These are phyloP conservation scores for Stachybotrys echinatus DNA, from an alignment of 2,329 filamentous ascomycete species.

Conservation along the genomic window DNA sequence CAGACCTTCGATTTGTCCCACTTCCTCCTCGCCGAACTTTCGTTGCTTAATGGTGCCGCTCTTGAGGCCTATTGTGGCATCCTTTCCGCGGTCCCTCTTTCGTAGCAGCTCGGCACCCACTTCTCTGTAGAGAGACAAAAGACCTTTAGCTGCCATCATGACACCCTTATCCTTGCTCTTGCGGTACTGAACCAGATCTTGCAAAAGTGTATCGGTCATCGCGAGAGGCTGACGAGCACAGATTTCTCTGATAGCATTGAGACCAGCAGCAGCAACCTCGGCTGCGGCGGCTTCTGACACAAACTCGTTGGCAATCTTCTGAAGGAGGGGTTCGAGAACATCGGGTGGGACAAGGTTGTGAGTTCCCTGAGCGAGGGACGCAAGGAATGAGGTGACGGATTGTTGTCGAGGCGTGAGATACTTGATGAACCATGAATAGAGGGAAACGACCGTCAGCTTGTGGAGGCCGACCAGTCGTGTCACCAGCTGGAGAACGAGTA, in stretches of 20 bases:
- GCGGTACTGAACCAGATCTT: slow-evolving; percentile 91
- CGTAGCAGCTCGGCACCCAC: slow-evolving; percentile 84
- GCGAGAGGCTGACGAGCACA: slow-evolving; percentile 90
- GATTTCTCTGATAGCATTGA: slow-evolving; percentile 93
- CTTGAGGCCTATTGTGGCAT: slow-evolving; percentile 77
- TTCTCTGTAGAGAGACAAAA: slow-evolving; percentile 86
- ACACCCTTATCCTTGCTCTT: slow-evolving; percentile 98
- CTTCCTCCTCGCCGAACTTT: slow-evolving; percentile 76
- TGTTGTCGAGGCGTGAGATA: slow-evolving; percentile 83
- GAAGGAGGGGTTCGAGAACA: slow-evolving; percentile 80
- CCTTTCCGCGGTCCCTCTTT: slow-evolving; percentile 87
- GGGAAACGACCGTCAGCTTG: slow-evolving; percentile 79
- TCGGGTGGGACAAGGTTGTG: slow-evolving; percentile 91
- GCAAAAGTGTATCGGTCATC: slow-evolving; percentile 91
- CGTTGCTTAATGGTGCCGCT: slow-evolving; percentile 69
- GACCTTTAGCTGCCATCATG: slow-evolving; percentile 96
- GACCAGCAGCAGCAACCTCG: slow-evolving; percentile 84
- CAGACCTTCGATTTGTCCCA: slow-evolving; percentile 82
- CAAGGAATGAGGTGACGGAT: slow-evolving; percentile 87
- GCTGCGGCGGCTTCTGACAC: slow-evolving; percentile 89
- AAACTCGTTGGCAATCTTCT: slow-evolving; percentile 98
- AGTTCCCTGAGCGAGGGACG: slow-evolving; percentile 84
- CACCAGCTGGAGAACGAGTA: slow-evolving; percentile 85
- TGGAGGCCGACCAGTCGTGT: slow-evolving; percentile 89
- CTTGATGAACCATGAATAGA: slow-evolving; percentile 97